Conservation (phyloP, 2,329 filamentous ascomycete genomes). For the Pestalotiopsis fici region DNA sequence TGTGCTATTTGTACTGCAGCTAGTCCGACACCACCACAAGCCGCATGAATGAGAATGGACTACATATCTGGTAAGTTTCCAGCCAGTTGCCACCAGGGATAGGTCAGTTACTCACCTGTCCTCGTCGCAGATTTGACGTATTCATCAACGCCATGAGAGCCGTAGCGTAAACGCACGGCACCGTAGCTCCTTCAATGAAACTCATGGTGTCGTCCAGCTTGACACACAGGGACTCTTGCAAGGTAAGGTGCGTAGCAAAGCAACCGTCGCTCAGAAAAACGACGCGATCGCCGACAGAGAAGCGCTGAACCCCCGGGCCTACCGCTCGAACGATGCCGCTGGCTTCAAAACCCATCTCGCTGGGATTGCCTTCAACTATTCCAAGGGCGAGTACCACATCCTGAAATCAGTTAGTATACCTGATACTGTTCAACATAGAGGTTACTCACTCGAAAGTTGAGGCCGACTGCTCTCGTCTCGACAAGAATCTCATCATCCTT, state of each 20-base stretch:
- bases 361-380: no score
- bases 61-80: conserved; percentile 16
- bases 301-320: no score
- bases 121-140: no score
- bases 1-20: conserved; percentile 9
- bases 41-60: conserved; percentile 17
- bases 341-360: no score
- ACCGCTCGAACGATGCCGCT: no score
- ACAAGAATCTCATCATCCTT: not conserved
- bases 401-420: no score
- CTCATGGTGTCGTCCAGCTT: not conserved
- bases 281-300: conserved; percentile 17
- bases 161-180: conserved; percentile 12
- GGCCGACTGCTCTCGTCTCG: not conserved
- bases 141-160: conserved; percentile 11
- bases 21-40: conserved; percentile 12
- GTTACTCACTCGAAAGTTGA: no score
- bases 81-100: conserved; percentile 20
- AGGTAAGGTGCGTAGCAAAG: conserved; percentile 19
- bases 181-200: not conserved
- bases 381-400: no score
- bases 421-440: no score
- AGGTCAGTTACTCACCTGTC: conserved; percentile 23
- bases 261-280: conserved; percentile 13
- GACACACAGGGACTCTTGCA: not conserved